These are phyloP conservation scores for Phytophthora hybrid DNA, from an alignment of 352 stramenopile species.

Conservation along the genomic window DNA sequence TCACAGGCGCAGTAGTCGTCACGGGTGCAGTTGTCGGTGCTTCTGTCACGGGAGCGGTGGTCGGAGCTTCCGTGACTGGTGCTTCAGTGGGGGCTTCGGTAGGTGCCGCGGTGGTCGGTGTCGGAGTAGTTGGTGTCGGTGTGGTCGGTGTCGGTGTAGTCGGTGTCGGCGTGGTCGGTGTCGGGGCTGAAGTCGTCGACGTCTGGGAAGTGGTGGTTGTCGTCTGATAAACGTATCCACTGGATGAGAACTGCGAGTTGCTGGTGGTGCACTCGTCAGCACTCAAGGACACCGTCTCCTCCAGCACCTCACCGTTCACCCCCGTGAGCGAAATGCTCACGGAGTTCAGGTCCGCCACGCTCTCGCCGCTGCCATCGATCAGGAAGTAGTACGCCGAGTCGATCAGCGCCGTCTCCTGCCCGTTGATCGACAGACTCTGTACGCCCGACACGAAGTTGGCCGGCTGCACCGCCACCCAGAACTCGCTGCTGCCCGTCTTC, in stretches of 20 bases:
- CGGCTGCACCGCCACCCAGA: constrained; percentile 73
- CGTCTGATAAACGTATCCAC: constrained; percentile 19
- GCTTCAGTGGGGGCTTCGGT: not conserved
- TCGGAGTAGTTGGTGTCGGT: constrained; percentile 9
- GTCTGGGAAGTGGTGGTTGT: constrained; percentile 1
- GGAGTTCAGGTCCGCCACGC: constrained; percentile 47
- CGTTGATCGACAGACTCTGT: constrained; percentile 63
- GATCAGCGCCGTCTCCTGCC: constrained; percentile 61
- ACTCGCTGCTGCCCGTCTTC: constrained; percentile 66
- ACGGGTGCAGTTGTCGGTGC: not conserved
- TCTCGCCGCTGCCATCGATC: constrained; percentile 52
- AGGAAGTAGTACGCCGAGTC: constrained; percentile 76
- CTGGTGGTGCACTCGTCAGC: constrained; percentile 56
- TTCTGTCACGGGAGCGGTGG: not conserved
- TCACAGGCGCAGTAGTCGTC: constrained; percentile 4
- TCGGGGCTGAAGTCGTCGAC: constrained; percentile 9
- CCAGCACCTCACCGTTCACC: constrained; percentile 60
- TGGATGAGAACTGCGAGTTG: constrained; percentile 53
- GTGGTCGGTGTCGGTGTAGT: not conserved
- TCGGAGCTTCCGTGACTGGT: not conserved
- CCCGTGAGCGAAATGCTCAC: constrained; percentile 55
- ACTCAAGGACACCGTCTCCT: constrained; percentile 65
- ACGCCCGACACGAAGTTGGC: constrained; percentile 64
- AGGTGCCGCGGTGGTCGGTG: not conserved
- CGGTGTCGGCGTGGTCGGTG: not conserved